These are phyloP conservation scores for Glycyrrhiza uralensis DNA, from an alignment of 306 rosid species.

Conservation along the genomic window DNA sequence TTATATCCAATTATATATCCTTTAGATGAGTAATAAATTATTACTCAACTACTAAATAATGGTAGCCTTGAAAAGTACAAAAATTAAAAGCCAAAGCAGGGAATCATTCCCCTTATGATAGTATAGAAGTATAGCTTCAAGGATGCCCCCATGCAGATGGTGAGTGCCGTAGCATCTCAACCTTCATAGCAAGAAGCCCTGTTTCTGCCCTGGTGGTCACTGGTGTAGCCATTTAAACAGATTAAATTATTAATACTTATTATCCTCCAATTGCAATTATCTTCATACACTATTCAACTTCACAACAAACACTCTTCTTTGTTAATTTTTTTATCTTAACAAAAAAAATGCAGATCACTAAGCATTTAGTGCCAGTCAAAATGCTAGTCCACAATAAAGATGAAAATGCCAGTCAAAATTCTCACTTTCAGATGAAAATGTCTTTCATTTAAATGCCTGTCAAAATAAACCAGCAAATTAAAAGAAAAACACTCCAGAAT, in stretches of 20 bases:
- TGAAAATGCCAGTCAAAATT: background rate
- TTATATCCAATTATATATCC: background rate
- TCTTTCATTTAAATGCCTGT: background rate
- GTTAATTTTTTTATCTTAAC: background rate
- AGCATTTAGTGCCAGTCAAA: background rate
- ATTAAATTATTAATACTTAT: background rate
- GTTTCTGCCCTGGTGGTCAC: background rate
- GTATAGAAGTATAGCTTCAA: background rate
- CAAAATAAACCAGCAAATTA: background rate
- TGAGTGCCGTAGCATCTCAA: background rate
- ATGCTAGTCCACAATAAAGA: background rate
- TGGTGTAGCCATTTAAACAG: background rate
- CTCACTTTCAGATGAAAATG: background rate
- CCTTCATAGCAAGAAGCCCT: background rate
- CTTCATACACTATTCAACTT: background rate
- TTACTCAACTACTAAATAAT: background rate
- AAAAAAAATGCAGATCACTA: background rate
- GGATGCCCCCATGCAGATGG: background rate
- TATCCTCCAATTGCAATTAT: background rate
- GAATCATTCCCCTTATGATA: background rate
- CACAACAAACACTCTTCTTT: background rate
- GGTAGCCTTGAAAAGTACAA: background rate
- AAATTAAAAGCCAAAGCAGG: background rate
- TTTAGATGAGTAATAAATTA: background rate
- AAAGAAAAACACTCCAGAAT: background rate